Base-by-base conservation (phyloP, 306 rosid species). In the Glycyrrhiza uralensis region DNA sequence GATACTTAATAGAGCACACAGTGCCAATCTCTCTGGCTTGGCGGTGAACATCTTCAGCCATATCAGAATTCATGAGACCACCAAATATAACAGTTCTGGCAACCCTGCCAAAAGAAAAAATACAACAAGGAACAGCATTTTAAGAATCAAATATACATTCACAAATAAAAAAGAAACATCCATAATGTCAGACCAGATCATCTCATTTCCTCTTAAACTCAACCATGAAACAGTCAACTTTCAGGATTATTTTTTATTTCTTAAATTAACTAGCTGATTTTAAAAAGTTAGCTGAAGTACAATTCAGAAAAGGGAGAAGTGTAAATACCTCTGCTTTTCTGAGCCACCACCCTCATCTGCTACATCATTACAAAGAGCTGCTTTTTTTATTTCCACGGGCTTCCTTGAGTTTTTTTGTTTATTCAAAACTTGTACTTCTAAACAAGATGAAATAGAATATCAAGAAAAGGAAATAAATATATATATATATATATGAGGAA, bases 71-170 rank as follows among this genome's bases (percentile, higher is more conserved):
- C 39, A 82, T 42, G 54, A 91, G 97, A 76, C 96, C 90, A 39
- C 97, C 97, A 58, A 91, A 80, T 73, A 91, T 78, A 60, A 94
- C 90, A 59, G 96, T 91, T 80, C 96, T 91, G 36, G 97, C 97
- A 86, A 91, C 91, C 90, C 97, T 94, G 81, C 79, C 83, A 18
- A 80, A 50, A 44, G 8, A 77, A 63, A 32, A 18, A 11, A 70
- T 5, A 80, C 5, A 76, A 38, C 24, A 69, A 63, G 66, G 44
- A 51, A 46, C 73, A 83, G 1, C 56, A 19, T 30, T 66, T 52
- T 23, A 69, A 44, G 47, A 33, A 67, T 42, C 29, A 54, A 38
- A 38, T 22, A 51, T 14, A 45, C 26, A 30, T 41, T 24, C 55
- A 44, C 14, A 47, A 20, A 18, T 33, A 49, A 24, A 52, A 72